Percentiles rank a stretch among this genome's conserved stretches.
Evolutionary conservation across 441 rosid genomes (phyloP).

Genomic region (Cnidoscolus chayamansa): DNA sequence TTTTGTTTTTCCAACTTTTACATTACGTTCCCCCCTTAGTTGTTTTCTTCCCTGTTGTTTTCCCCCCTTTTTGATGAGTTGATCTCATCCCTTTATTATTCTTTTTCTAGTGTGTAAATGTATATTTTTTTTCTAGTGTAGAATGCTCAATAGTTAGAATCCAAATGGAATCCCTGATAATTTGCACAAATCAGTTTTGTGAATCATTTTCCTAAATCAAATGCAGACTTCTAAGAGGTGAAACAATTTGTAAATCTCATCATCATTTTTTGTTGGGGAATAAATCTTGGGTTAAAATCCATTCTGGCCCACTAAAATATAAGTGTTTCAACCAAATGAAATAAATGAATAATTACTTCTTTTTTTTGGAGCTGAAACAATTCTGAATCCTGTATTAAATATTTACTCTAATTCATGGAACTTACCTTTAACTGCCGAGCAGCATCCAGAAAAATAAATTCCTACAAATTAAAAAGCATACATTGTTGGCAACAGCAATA

Average conservation of each 20-base stretch:
- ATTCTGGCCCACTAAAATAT: neutral
- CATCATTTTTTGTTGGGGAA: neutral
- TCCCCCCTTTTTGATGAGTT: too few species aligned
- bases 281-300: neutral
- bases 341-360: neutral
- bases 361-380: neutral
- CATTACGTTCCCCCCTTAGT: too few species aligned
- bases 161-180: neutral
- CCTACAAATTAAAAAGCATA: constrained; percentile 46
- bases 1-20: too few species aligned
- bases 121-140: too few species aligned
- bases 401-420: constrained; percentile 1
- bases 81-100: too few species aligned
- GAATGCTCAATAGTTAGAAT: too few species aligned
- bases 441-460: constrained; percentile 66
- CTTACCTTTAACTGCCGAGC: constrained; percentile 55
- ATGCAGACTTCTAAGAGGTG: neutral
- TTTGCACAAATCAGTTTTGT: neutral
- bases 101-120: too few species aligned
- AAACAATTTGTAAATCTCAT: neutral
- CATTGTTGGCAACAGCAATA: constrained; percentile 20
- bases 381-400: neutral
- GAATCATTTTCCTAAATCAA: neutral
- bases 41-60: too few species aligned
- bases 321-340: neutral